Evolutionary conservation across 2,329 filamentous ascomycete genomes (phyloP).

Genomic region (Hymenoscyphus fraxineus): DNA sequence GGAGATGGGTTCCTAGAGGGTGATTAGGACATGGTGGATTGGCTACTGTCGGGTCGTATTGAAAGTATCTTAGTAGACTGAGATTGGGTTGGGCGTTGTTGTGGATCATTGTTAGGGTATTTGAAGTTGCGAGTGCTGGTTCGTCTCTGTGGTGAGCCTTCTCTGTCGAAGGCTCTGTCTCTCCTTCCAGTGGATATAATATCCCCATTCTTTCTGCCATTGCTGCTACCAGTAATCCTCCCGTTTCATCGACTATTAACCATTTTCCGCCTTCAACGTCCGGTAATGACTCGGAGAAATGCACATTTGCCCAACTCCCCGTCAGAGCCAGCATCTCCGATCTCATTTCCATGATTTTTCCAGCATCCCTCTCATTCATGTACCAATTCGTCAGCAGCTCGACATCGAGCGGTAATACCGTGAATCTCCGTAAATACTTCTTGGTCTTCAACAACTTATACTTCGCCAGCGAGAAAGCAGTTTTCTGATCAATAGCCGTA

Average conservation of each 20-base stretch:
- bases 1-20: slow-evolving; percentile 76
- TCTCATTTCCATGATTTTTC: slow-evolving; percentile 78
- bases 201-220: slow-evolving; percentile 69
- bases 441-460: slow-evolving; percentile 92
- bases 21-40: slow-evolving; percentile 53
- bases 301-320: slow-evolving; percentile 86
- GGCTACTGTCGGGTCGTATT: slow-evolving; percentile 65
- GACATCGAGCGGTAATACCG: slow-evolving; percentile 78
- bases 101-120: slow-evolving; percentile 78
- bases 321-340: slow-evolving; percentile 79
- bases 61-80: slow-evolving; percentile 82
- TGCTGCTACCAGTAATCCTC: slow-evolving; percentile 64
- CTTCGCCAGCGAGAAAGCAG: slow-evolving; percentile 86
- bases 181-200: slow-evolving; percentile 42
- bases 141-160: slow-evolving; percentile 13
- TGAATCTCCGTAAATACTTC: slow-evolving; percentile 89
- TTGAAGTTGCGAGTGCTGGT: slow-evolving; percentile 39
- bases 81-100: slow-evolving; percentile 84
- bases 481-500: slow-evolving; percentile 88
- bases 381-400: slow-evolving; percentile 71
- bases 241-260: slow-evolving; percentile 67
- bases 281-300: slow-evolving; percentile 45
- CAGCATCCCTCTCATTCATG: slow-evolving; percentile 73
- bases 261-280: slow-evolving; percentile 48
- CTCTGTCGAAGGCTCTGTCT: slow-evolving; percentile 15